A percentile compares a stretch with the other conserved stretches of the same genome.
Conservation (phyloP, 257 asterid species). For the Solanum sejunctum region DNA sequence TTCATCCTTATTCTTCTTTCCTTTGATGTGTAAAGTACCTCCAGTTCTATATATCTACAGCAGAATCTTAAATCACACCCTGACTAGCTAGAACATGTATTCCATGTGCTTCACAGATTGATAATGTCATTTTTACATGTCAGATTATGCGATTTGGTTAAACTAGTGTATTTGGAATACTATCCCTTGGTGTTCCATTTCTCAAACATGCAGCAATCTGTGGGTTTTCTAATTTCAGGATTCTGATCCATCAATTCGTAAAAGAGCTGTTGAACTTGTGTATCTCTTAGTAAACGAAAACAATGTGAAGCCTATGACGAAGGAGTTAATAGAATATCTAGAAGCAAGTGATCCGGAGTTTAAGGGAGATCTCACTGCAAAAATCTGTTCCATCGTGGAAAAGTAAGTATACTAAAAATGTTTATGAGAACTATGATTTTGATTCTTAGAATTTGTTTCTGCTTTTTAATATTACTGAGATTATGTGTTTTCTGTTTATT, state of each 20-base stretch:
- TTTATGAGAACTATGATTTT: background rate
- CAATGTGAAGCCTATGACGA: conserved; percentile 81
- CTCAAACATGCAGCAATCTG: background rate
- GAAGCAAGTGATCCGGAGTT: conserved; percentile 88
- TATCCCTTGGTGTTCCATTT: background rate
- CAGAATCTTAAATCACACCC: background rate
- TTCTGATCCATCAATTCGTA: conserved; percentile 97
- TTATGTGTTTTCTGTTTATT: background rate
- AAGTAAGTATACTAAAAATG: conserved; percentile 50
- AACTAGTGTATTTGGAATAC: background rate
- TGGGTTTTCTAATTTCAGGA: conserved; percentile 45
- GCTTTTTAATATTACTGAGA: background rate
- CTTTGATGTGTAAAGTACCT: background rate
- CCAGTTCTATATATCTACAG: background rate
- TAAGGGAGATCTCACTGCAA: conserved; percentile 83
- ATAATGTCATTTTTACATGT: background rate
- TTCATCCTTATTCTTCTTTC: background rate
- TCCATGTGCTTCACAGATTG: background rate
- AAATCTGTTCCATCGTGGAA: conserved; percentile 92
- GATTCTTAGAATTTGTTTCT: background rate
- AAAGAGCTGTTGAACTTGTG: conserved; percentile 93
- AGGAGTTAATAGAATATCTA: conserved; percentile 81
- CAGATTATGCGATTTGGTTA: background rate
- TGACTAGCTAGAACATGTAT: background rate
- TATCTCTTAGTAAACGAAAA: conserved; percentile 79